A percentile compares a stretch with the other conserved stretches of the same genome.
Conservation (phyloP, 345 rosid genomes). For the Dipteronia sinensis region DNA sequence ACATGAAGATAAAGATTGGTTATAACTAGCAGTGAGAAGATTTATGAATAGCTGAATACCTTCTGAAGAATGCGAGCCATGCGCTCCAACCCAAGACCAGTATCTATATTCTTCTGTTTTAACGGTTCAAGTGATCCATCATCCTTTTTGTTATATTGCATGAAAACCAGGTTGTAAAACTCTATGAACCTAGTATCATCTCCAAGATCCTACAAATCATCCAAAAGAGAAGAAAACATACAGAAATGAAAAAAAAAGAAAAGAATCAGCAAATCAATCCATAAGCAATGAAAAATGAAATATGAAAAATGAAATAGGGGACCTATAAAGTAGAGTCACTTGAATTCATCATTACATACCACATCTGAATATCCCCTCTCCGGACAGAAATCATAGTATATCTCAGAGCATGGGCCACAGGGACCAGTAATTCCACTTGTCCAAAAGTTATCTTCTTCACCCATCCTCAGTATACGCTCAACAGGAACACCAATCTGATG, state of each 20-base stretch:
- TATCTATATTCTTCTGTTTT: slow-evolving; percentile 90
- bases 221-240: slow-evolving; percentile 15
- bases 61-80: slow-evolving; percentile 89
- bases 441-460: slow-evolving; percentile 96
- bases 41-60: slow-evolving; percentile 30
- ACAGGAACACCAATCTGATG: slow-evolving; percentile 77
- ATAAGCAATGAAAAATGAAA: not conserved
- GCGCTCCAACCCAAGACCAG: slow-evolving; percentile 95
- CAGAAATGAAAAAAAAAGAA: not conserved
- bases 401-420: slow-evolving; percentile 97
- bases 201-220: slow-evolving; percentile 72
- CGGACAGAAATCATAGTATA: slow-evolving; percentile 88
- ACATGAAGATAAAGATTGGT: slow-evolving; percentile 10
- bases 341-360: slow-evolving; percentile 33
- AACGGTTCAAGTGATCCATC: slow-evolving; percentile 82
- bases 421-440: slow-evolving; percentile 92
- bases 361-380: slow-evolving; percentile 64
- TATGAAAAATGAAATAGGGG: not conserved
- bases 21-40: not conserved
- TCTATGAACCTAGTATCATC: slow-evolving; percentile 91
- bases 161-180: slow-evolving; percentile 92
- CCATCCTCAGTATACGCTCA: slow-evolving; percentile 85
- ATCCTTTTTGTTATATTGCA: slow-evolving; percentile 90
- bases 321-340: slow-evolving; percentile 1
- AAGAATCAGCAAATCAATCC: not conserved